These are phyloP conservation scores for Fremontodendron californicum DNA, from an alignment of 345 rosid genomes.

Conservation along the genomic window DNA sequence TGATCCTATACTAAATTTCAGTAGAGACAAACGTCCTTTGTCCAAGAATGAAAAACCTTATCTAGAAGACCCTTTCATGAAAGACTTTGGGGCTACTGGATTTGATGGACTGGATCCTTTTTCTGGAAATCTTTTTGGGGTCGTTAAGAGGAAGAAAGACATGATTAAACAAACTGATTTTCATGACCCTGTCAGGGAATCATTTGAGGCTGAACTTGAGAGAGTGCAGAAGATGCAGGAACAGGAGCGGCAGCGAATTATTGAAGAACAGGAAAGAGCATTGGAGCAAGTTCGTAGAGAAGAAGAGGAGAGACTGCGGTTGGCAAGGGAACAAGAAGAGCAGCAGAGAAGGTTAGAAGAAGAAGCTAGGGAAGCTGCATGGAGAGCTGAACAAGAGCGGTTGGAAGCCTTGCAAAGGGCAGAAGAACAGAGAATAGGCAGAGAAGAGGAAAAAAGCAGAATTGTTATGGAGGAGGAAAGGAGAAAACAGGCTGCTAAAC, in stretches of 20 bases:
- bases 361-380: constrained; percentile 81
- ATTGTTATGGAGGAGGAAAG: constrained; percentile 89
- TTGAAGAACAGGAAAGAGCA: constrained; percentile 86
- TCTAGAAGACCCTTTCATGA: constrained; percentile 57
- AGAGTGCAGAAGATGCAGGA: constrained; percentile 97
- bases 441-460: constrained; percentile 88
- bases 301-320: constrained; percentile 77
- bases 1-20: constrained; percentile 46
- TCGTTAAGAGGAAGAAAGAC: constrained; percentile 82
- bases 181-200: constrained; percentile 91
- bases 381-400: constrained; percentile 87
- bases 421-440: constrained; percentile 78
- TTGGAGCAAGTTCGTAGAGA: constrained; percentile 77
- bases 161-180: constrained; percentile 64
- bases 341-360: constrained; percentile 68
- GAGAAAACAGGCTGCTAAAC: constrained; percentile 93
- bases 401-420: constrained; percentile 64
- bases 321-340: constrained; percentile 83
- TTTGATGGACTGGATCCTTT: constrained; percentile 79
- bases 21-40: constrained; percentile 57
- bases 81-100: constrained; percentile 49
- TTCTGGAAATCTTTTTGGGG: constrained; percentile 56
- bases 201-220: constrained; percentile 99
- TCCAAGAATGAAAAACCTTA: constrained; percentile 69
- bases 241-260: constrained; percentile 64